Base-by-base conservation (phyloP, 2,329 filamentous ascomycete species). In the Lasiodiplodia sp. region DNA sequence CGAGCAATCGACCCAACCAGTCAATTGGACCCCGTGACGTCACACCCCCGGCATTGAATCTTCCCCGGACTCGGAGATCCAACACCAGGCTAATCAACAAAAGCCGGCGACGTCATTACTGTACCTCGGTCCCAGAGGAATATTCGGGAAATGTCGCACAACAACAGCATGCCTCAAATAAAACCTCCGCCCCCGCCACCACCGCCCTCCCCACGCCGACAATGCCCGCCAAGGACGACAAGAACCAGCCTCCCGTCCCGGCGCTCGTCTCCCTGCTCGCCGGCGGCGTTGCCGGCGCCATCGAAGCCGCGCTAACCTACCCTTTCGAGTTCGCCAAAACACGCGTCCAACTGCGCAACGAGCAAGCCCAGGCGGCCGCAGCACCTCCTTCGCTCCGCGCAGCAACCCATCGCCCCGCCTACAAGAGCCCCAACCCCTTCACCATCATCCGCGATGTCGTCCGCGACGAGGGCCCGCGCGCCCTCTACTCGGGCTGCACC, bases 241-340 rank as follows among this genome's bases (percentile, higher is more conserved):
- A 28, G 16, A n/a, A n/a, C 18, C 18, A 16, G 18, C 44, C 25
- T 4, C 58, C 38, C 53, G 51, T 58, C 31, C 66, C 66, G 6
- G 47, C 44, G 12, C 47, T 31, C 44, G 78, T 80, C 44, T 79
- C 78, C 40, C 72, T 81, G 57, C 71, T 73, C 49, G 77, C 79
- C 21, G 79, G 79, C 57, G 79, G 79, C 71, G 75, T 78, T 56
- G 79, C 79, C 68, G 79, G 79, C 51, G 79, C 76, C 53, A 74
- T 81, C 18, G 79, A 81, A 72, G 78, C 77, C 8, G 78, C 78
- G 49, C 71, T 51, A 18, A 67, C 79, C 77, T 90, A 90, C 75
- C 89, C 89, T 0, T 87, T 91, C 72, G 89, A 91, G 74, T 91
- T 90, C 72, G 88, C 88, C 66, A 91, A 91, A 77, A 91, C 89